phyloP scores from a whole-genome alignment of 768 basidiomycete genomes.

The Mycena crocata region DNA sequence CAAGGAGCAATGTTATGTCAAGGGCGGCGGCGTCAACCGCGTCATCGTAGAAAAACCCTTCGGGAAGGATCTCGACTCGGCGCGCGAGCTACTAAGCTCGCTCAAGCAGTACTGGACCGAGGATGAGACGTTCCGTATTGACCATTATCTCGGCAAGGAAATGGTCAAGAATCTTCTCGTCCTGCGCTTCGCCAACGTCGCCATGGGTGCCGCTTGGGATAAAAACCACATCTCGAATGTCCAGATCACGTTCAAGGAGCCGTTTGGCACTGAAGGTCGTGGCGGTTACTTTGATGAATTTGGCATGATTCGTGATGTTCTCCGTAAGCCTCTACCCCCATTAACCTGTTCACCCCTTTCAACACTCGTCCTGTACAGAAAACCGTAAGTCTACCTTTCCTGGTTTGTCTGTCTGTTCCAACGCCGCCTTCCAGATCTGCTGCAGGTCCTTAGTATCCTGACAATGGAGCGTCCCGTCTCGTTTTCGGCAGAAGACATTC shows the following conservation, averaged over 20 bases:
- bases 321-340: too few relatives aligned
- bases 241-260: slow-evolving; percentile 99
- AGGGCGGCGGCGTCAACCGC: slow-evolving; percentile 79
- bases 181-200: slow-evolving; percentile 94
- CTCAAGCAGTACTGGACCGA: slow-evolving; percentile 93
- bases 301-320: slow-evolving; percentile 96
- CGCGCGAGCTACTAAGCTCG: slow-evolving; percentile 77
- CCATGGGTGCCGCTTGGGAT: slow-evolving; percentile 91
- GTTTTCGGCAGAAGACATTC: slow-evolving; percentile 96
- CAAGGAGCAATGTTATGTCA: slow-evolving; percentile 82
- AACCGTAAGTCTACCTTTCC: slow-evolving; percentile 80
- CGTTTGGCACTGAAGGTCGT: slow-evolving; percentile 98
- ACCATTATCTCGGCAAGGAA: slow-evolving; percentile 99
- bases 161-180: slow-evolving; percentile 99
- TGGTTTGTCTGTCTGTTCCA: slow-evolving; percentile 32
- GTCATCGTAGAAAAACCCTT: slow-evolving; percentile 99
- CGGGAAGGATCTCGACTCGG: slow-evolving; percentile 92
- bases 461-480: slow-evolving; percentile 99
- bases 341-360: too few relatives aligned
- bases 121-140: slow-evolving; percentile 98
- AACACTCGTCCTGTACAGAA: too few relatives aligned
- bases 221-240: slow-evolving; percentile 96
- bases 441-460: slow-evolving; percentile 94
- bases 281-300: slow-evolving; percentile 99
- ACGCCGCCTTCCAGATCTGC: slow-evolving; percentile 70